Evolutionary conservation across 805 yeast genomes (phyloP), one percentile per base, ranked within the genome.

Genomic region (Saccharomycopsis capsularis): DNA sequence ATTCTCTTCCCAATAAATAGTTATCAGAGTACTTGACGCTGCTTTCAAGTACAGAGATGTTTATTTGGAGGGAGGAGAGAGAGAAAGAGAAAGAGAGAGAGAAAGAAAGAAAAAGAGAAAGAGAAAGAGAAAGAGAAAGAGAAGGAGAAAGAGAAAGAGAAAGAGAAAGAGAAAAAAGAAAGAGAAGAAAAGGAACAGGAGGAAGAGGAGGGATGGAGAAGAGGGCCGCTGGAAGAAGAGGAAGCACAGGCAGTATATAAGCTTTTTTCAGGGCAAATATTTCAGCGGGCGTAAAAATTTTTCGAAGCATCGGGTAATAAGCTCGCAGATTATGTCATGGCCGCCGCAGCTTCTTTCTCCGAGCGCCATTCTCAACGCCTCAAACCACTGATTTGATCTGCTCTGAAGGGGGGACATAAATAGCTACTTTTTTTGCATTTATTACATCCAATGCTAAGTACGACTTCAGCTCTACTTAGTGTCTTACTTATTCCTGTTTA

Each of bases 41-140:
- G 27, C 22, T 32, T 45, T 36, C 44, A 22, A 15, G 57, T 58
- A 60, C 59, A 52, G 55, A 56, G 59, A 64, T 63, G 62, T 55
- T 60, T 60, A 57, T 63, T 55, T 56, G 63, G 66, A 68, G 66
- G 70, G 64, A 56, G 60, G 65, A 62, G 68, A 69, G 70, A 66
- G 66, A 61, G 65, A 60, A 65, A 60, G 63, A 59, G 64, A 59
- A 62, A 60, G 65, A 57, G 59, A 55, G 57, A 55, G 59, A 60
- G 58, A 55, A 56, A 48, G 42, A 38, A 35, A 27, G 29, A 47
- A 47, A 3, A 25, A 39, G 23, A 34, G 24, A 30, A 35, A 43
- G n/a, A 30, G 13, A 29, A 29, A 18, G 19, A 37, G 5, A 47
- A 16, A 36, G 16, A 15, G 3, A 39, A 44, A 46, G 41, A 50